Base-by-base conservation (phyloP, 1,139 yeast species). In the Saccharomyces hybrid region DNA sequence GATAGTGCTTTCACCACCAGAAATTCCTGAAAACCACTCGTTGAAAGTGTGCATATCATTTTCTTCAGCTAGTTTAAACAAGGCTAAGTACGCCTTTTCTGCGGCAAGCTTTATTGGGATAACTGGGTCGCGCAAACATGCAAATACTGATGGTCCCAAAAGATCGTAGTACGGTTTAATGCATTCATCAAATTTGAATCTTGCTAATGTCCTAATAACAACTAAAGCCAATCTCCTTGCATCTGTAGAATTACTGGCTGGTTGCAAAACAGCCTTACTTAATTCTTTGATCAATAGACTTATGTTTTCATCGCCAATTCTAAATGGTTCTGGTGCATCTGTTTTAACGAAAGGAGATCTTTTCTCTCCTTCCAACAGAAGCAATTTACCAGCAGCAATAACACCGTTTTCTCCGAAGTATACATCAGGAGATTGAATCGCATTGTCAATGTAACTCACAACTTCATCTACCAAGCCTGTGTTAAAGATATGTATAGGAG, bases 61-160 rank as follows among this genome's bases (percentile, higher is more conserved):
- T 57, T 88, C 93, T 46, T 85, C 90, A 28, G 88, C 84, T 60
- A 91, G 74, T 54, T 79, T 76, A 69, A 90, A 84, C 23, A 89
- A 71, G 1, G 90, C 82, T 63, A 91, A 71, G 69, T 80, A 91
- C 0, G 96, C 91, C 75, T 89, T 89, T 70, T 93, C 99, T 4
- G 96, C 96, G 0, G 98, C 97, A 59, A 93, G 77, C 66, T 90
- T 90, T 62, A 93, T 85, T 3, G 99, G 98, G 64, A 93, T 88
- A 49, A 88, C 76, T 14, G 84, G 78, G 64, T 91, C 96, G 61
- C 99, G 80, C 48, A 93, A 86, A 68, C 95, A 85, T 0, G 84
- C 75, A 68, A 93, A 93, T 2, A 90, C 83, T 23, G 88, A 77
- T 14, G 95, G 88, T 7, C 80, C 89, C 53, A 93, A 63, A 1